Evolutionary conservation across 805 yeast species (phyloP).

Genomic region (Priceomyces castillae): DNA sequence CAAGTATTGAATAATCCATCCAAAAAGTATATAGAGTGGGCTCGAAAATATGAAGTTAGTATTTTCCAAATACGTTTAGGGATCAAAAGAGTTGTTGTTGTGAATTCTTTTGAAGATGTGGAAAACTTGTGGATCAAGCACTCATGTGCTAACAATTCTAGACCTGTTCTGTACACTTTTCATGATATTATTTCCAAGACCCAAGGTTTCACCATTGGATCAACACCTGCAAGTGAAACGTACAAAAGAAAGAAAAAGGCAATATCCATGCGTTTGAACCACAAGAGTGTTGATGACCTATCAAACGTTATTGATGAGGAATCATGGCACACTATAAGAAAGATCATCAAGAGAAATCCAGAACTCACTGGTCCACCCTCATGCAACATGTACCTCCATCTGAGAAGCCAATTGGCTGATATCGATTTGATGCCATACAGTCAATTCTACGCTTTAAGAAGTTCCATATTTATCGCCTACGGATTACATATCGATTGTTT

Average conservation of each 20-base stretch:
- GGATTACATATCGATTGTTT: constrained; percentile 49
- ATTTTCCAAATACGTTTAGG: constrained; percentile 69
- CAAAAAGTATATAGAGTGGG: constrained; percentile 44
- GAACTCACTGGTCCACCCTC: constrained; percentile 20
- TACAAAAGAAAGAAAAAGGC: constrained; percentile 48
- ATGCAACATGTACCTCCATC: constrained; percentile 13
- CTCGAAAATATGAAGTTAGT: constrained; percentile 33
- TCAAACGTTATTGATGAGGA: constrained; percentile 38
- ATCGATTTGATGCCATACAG: constrained; percentile 37
- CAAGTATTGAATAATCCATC: constrained; percentile 52
- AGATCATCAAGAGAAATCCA: constrained; percentile 8
- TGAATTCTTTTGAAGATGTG: constrained; percentile 60
- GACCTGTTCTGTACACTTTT: constrained; percentile 67
- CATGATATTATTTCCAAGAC: constrained; percentile 57
- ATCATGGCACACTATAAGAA: constrained; percentile 23
- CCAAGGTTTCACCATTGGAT: constrained; percentile 61
- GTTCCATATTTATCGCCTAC: constrained; percentile 51
- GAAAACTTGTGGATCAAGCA: constrained; percentile 48
- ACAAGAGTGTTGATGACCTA: constrained; percentile 29
- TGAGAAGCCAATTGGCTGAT: constrained; percentile 22
- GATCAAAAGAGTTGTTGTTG: constrained; percentile 53
- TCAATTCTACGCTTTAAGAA: constrained; percentile 51
- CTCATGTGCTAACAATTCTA: constrained; percentile 55
- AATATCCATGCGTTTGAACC: constrained; percentile 44
- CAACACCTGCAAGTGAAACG: constrained; percentile 56